Base-by-base conservation (phyloP, 371 early-diverging fungal species). In the Mortierella sp. region DNA sequence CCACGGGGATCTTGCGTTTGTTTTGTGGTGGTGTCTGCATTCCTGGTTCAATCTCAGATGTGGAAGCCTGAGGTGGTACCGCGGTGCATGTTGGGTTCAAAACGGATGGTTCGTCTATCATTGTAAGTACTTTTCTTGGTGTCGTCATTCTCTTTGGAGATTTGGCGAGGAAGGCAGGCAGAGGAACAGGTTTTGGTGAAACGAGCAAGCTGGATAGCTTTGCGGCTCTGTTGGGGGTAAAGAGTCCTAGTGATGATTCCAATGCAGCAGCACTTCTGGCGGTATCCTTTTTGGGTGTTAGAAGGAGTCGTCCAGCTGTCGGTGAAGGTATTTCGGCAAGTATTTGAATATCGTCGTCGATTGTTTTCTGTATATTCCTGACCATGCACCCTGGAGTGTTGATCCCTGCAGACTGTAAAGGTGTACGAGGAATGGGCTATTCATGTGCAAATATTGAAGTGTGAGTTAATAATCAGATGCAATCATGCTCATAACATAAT, bases 221-320 rank as follows among this genome's bases (percentile, higher is more conserved):
- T 30, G 73, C 73, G 6, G 78, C 78, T 24, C 73, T 55, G n/a
- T 73, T 73, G 14, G 78, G 78, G 4, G 78, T 78, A 43, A 78
- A 78, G 28, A 78, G 66, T 11, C 70, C 73, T 1, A 78, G 64
- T 5, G 78, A 70, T n/a, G 73, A 61, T 47, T 78, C 73, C 43
- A 78, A 47, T 5, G 73, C 64, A 16, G 58, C 73, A 6, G 70
- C 35, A 3, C 52, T 66, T 54, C 70, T 59, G 18, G 67, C 62
- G 32, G 58, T 37, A 45, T 43, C 66, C 35, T 62, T 64, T 28
- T 57, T 72, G 2, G 78, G 70, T n/a, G 78, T 70, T 32, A 69
- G 26, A 4, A 59, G 45, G 24, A 35, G 30, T 30, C 65, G 63
- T 12, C 45, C 55, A 0, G 65, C 24, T 4, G 62, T 52, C 6